phyloP scores from a whole-genome alignment of 257 asterid genomes.

The Przewalskia tangutica region DNA sequence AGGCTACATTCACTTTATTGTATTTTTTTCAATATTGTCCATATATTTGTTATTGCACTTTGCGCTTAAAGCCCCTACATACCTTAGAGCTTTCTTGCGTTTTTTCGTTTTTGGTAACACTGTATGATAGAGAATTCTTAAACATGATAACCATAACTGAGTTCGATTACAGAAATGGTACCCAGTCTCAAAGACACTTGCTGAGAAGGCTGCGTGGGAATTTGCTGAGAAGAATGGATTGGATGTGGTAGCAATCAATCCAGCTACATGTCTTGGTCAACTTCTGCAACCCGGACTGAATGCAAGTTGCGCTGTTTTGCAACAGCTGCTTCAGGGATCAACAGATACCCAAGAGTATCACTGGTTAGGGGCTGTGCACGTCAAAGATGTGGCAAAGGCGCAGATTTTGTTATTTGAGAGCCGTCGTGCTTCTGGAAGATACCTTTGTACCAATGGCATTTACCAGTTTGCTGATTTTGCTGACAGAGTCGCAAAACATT shows the following conservation, averaged over 20 bases:
- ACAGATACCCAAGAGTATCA: constrained; percentile 71
- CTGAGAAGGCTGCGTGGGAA: constrained; percentile 82
- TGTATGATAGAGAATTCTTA: not conserved
- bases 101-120: no score
- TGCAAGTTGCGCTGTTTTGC: constrained; percentile 81
- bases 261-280: constrained; percentile 68
- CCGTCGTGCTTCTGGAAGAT: constrained; percentile 63
- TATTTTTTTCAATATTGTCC: no score
- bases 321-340: constrained; percentile 66
- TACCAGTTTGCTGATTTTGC: constrained; percentile 75
- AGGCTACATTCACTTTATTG: no score
- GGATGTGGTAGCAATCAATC: constrained; percentile 73
- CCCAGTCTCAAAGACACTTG: constrained; percentile 79
- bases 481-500: constrained; percentile 40
- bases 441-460: constrained; percentile 85
- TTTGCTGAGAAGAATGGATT: constrained; percentile 48
- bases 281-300: constrained; percentile 67
- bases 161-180: constrained; percentile 63
- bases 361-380: constrained; percentile 93
- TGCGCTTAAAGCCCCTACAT: no score
- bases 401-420: constrained; percentile 55
- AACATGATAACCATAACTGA: not conserved
- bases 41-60: no score
- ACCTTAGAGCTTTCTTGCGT: no score
- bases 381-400: constrained; percentile 75